Percentiles rank a stretch among this genome's conserved stretches.
These are phyloP conservation scores for Sequoia sempervirens DNA, from an alignment of 75 land plant species.

Conservation along the genomic window DNA sequence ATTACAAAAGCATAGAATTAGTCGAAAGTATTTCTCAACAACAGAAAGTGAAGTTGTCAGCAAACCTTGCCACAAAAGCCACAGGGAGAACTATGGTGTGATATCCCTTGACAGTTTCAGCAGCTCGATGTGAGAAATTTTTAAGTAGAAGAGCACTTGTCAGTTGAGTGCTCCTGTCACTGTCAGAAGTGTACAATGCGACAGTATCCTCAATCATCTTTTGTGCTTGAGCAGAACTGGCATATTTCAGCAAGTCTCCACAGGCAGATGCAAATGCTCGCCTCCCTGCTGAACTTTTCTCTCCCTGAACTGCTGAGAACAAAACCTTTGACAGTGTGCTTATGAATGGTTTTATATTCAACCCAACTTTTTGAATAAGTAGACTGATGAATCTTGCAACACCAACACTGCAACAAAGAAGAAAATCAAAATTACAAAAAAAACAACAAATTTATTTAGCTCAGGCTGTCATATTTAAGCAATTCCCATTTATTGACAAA, in stretches of 20 bases:
- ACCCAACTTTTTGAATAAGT: conserved; percentile 60
- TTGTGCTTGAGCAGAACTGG: conserved; percentile 57
- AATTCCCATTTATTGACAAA: background rate
- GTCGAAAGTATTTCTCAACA: background rate
- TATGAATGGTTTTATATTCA: conserved; percentile 64
- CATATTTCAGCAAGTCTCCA: conserved; percentile 63
- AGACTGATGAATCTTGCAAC: conserved; percentile 81
- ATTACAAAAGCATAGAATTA: background rate
- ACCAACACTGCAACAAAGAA: conserved; percentile 66
- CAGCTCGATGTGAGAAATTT: conserved; percentile 58
- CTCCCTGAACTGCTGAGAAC: conserved; percentile 67
- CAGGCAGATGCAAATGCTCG: conserved; percentile 89
- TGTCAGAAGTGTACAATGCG: conserved; percentile 49
- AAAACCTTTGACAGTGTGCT: conserved; percentile 56
- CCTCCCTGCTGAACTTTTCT: conserved; percentile 74
- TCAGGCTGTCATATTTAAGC: background rate
- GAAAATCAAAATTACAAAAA: background rate
- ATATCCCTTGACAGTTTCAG: conserved; percentile 71
- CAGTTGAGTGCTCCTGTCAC: conserved; percentile 61
- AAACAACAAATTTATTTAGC: background rate
- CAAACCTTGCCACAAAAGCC: conserved; percentile 71
- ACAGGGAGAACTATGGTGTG: conserved; percentile 66
- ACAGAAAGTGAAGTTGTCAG: background rate
- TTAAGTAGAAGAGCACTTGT: conserved; percentile 77
- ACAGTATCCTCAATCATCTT: conserved; percentile 68